Evolutionary conservation across 2,329 filamentous ascomycete genomes (phyloP).

Genomic region (Tothia fuscella): DNA sequence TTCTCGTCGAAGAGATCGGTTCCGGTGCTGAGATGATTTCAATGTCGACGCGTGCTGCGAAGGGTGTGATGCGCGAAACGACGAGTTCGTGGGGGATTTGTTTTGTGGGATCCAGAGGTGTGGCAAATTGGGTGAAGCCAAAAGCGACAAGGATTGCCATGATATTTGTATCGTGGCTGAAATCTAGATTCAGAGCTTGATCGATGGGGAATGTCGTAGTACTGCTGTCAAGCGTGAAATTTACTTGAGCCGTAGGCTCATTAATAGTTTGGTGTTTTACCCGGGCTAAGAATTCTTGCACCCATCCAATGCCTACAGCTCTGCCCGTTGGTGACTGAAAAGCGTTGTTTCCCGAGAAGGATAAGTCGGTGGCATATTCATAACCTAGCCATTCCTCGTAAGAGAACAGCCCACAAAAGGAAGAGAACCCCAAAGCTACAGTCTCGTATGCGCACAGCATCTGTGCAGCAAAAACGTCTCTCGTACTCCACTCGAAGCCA

Average conservation of each 20-base stretch:
- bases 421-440: constrained; percentile 61
- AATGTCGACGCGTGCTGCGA: constrained; percentile 61
- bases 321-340: constrained; percentile 56
- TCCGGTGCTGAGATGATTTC: constrained; percentile 59
- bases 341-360: constrained; percentile 48
- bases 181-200: constrained; percentile 65
- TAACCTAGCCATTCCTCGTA: constrained; percentile 64
- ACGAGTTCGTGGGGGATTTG: constrained; percentile 51
- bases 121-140: constrained; percentile 56
- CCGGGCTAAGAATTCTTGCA: constrained; percentile 60
- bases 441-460: constrained; percentile 68
- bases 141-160: constrained; percentile 59
- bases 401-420: constrained; percentile 63
- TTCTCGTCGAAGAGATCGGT: constrained; percentile 39
- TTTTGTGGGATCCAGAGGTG: constrained; percentile 42
- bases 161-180: constrained; percentile 67
- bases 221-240: constrained; percentile 58
- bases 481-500: constrained; percentile 49
- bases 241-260: constrained; percentile 35
- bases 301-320: constrained; percentile 61
- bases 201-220: constrained; percentile 59
- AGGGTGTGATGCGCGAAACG: constrained; percentile 57
- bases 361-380: constrained; percentile 58
- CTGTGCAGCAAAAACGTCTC: constrained; percentile 56
- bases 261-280: constrained; percentile 50